phyloP scores from a whole-genome alignment of 768 basidiomycete species.

The Scleroderma citrinum region DNA sequence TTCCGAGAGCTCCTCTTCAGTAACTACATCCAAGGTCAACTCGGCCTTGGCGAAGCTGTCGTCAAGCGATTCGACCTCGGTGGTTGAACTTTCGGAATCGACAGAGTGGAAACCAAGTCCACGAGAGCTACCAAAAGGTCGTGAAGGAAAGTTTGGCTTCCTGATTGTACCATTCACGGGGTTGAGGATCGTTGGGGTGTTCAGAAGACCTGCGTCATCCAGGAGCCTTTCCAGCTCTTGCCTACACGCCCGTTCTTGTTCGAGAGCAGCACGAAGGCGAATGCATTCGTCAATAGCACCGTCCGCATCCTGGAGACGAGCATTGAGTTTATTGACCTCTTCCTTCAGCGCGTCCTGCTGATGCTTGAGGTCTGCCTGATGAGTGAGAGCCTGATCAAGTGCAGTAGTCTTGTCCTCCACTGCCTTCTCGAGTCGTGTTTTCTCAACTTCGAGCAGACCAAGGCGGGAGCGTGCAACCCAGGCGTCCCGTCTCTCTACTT shows the following conservation, averaged over 20 bases:
- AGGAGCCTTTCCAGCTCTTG: conserved; percentile 51
- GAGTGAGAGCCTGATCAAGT: conserved; percentile 24
- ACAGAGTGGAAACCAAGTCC: conserved; percentile 52
- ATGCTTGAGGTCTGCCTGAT: conserved; percentile 18
- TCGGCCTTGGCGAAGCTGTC: conserved; percentile 36
- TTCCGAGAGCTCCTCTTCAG: conserved; percentile 41
- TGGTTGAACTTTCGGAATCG: conserved; percentile 65
- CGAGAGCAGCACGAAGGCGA: conserved; percentile 26
- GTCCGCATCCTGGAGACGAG: conserved; percentile 27
- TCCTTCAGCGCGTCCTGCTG: conserved; percentile 27
- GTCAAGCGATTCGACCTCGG: conserved; percentile 61
- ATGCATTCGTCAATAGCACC: conserved; percentile 19
- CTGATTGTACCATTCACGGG: conserved; percentile 9
- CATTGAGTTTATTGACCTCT: conserved; percentile 23
- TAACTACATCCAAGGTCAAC: conserved; percentile 50
- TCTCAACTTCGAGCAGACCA: conserved; percentile 63
- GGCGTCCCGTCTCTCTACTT: conserved; percentile 74
- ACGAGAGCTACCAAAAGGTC: conserved; percentile 30
- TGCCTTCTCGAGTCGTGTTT: conserved; percentile 46
- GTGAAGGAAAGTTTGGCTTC: conserved; percentile 15
- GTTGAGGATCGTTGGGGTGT: conserved; percentile 37
- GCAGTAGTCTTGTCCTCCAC: conserved; percentile 31
- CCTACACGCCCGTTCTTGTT: conserved; percentile 36
- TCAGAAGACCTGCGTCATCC: conserved; percentile 37
- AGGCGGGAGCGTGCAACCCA: conserved; percentile 78